Percentiles rank a stretch among this genome's conserved stretches.
phyloP scores from a whole-genome alignment of 2,329 filamentous ascomycete species.

The Nannizzia gypsea region DNA sequence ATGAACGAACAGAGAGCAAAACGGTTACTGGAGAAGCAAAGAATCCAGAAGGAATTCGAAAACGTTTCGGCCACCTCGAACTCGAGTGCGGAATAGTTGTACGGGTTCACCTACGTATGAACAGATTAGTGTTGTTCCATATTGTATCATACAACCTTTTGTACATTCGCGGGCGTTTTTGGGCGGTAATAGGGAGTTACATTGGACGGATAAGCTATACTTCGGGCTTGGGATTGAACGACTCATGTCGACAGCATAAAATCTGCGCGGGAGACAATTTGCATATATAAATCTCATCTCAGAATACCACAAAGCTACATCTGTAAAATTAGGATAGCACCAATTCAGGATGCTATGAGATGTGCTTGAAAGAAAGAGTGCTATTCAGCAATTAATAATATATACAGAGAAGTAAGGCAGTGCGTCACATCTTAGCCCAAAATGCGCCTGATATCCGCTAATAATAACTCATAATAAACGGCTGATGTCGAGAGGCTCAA shows the following conservation, averaged over 20 bases:
- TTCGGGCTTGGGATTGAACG: background rate
- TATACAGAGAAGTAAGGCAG: background rate
- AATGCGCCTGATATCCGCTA: background rate
- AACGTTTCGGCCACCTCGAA: background rate
- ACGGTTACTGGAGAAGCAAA: constrained; percentile 24
- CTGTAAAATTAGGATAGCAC: background rate
- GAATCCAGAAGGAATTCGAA: constrained; percentile 11
- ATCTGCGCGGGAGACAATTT: background rate
- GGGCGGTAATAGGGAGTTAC: background rate
- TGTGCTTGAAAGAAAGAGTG: background rate
- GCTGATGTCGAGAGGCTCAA: background rate
- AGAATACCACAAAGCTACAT: background rate
- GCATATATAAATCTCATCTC: background rate
- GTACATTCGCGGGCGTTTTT: background rate
- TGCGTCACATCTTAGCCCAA: background rate
- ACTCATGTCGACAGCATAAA: background rate
- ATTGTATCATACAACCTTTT: background rate
- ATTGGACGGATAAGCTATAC: background rate
- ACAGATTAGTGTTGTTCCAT: background rate
- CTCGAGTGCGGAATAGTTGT: background rate
- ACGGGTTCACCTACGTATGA: background rate
- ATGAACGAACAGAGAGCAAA: constrained; percentile 44
- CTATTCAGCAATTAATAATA: background rate
- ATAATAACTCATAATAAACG: background rate
- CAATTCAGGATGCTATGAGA: background rate